Conservation (phyloP, 2,329 filamentous ascomycete species). For the Penicillium sp. region DNA sequence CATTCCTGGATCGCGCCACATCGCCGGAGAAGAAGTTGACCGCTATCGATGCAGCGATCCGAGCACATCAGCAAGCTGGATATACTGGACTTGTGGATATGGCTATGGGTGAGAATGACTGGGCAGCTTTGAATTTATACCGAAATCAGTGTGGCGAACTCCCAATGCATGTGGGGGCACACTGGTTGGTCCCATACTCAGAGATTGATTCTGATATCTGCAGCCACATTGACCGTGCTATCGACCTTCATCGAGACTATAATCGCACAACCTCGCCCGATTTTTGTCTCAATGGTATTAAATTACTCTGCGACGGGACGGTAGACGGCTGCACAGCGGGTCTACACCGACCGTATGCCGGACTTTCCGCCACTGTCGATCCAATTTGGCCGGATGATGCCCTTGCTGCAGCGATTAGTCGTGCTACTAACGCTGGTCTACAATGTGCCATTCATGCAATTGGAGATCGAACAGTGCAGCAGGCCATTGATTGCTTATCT, state of each 20-base stretch:
- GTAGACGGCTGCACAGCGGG: slow-evolving; percentile 46
- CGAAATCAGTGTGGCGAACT: slow-evolving; percentile 31
- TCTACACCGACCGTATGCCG: slow-evolving; percentile 37
- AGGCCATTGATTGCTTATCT: slow-evolving; percentile 41
- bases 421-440: slow-evolving; percentile 44
- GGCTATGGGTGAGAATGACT: slow-evolving; percentile 52
- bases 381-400: slow-evolving; percentile 47
- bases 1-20: slow-evolving; percentile 44
- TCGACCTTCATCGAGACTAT: slow-evolving; percentile 41
- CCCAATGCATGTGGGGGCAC: slow-evolving; percentile 45
- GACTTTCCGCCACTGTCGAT: slow-evolving; percentile 38
- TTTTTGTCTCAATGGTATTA: slow-evolving; percentile 50
- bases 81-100: slow-evolving; percentile 53
- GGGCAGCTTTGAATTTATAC: slow-evolving; percentile 44
- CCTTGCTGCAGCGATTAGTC: slow-evolving; percentile 44
- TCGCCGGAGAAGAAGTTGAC: slow-evolving; percentile 44
- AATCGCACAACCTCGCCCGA: slow-evolving; percentile 44
- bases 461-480: slow-evolving; percentile 48
- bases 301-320: slow-evolving; percentile 52
- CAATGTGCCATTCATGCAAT: slow-evolving; percentile 54
- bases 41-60: slow-evolving; percentile 43
- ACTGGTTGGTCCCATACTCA: slow-evolving; percentile 50
- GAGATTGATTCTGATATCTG: slow-evolving; percentile 38
- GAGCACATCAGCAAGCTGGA: slow-evolving; percentile 45
- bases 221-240: slow-evolving; percentile 48